Percentiles rank a stretch among this genome's conserved stretches.
Conservation (phyloP, 257 asterid genomes). For the Ligustrum vulgare region DNA sequence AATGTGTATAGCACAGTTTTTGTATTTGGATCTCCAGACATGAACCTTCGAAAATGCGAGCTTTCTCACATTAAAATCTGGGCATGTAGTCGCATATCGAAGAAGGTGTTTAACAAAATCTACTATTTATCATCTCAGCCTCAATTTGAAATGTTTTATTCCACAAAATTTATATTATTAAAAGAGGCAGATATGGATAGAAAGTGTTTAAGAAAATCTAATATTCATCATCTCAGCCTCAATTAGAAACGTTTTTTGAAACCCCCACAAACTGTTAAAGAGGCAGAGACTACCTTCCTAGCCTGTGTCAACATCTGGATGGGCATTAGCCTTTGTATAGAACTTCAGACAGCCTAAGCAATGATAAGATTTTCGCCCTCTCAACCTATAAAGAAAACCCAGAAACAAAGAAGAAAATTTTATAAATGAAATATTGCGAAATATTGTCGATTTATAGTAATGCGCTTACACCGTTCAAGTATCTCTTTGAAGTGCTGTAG, state of each 20-base stretch:
- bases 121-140: no score
- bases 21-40: no score
- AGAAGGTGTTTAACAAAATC: no score
- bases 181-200: not conserved
- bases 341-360: constrained; percentile 21
- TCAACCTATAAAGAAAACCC: constrained; percentile 33
- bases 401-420: not conserved
- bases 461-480: constrained; percentile 28
- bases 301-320: not conserved
- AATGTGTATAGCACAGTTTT: no score
- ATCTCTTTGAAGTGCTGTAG: constrained; percentile 32
- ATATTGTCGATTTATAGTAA: not conserved
- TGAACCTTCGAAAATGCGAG: no score
- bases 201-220: no score
- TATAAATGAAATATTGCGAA: not conserved
- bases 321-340: not conserved
- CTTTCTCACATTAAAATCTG: no score
- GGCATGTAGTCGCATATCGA: no score
- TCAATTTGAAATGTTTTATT: not conserved
- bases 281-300: not conserved
- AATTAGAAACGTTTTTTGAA: not conserved
- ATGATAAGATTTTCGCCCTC: constrained; percentile 26
- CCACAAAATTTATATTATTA: not conserved
- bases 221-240: not conserved
- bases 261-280: not conserved